Evolutionary conservation across 176 grass and related monocot genomes (phyloP).

Genomic region (Paspalum notatum): DNA sequence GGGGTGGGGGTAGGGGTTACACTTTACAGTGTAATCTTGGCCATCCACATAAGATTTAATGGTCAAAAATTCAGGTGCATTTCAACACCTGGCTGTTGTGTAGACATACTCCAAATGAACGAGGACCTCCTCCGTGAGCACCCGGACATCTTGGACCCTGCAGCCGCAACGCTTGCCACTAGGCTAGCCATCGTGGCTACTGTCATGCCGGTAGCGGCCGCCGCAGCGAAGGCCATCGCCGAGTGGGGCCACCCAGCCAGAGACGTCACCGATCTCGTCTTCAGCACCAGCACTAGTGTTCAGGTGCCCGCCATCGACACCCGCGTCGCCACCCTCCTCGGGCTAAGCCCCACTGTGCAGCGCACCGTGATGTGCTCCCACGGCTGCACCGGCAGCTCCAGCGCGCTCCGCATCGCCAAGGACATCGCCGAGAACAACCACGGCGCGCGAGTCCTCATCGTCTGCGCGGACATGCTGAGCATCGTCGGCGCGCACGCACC

Average conservation of each 20-base stretch:
- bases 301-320: constrained; percentile 40
- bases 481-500: constrained; percentile 24
- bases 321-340: constrained; percentile 38
- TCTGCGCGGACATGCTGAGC: constrained; percentile 36
- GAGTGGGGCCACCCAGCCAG: constrained; percentile 49
- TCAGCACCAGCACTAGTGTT: constrained; percentile 39
- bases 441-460: constrained; percentile 49
- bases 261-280: neutral
- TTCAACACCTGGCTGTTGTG: too few relatives aligned
- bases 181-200: neutral
- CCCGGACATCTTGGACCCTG: neutral
- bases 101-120: too few relatives aligned
- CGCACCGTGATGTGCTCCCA: constrained; percentile 38
- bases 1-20: too few relatives aligned
- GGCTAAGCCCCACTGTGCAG: constrained; percentile 30
- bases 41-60: too few relatives aligned
- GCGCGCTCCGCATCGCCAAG: constrained; percentile 55
- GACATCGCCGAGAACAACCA: constrained; percentile 60
- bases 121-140: neutral
- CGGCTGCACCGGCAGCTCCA: constrained; percentile 32
- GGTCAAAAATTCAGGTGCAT: too few relatives aligned
- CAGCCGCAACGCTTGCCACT: too few relatives aligned
- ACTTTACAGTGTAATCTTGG: too few relatives aligned
- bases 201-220: constrained; percentile 30
- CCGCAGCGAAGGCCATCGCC: constrained; percentile 45